Evolutionary conservation across 83 land plant genomes (phyloP).

Genomic region (Picea abies): DNA sequence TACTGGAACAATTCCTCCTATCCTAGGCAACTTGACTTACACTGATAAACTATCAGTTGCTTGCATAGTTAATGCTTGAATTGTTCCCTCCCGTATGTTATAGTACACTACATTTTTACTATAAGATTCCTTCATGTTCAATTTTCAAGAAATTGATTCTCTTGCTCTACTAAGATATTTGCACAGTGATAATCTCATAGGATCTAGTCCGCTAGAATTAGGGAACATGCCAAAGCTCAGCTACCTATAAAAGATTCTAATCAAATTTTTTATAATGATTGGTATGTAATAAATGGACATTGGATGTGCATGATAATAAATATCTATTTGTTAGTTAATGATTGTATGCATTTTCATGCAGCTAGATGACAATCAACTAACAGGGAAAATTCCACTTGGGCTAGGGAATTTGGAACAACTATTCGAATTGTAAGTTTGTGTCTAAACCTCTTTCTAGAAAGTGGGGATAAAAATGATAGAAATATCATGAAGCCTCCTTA

Average conservation of each 20-base stretch:
- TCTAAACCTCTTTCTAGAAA: background rate
- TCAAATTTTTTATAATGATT: background rate
- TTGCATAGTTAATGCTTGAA: too few relatives aligned
- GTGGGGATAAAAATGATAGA: background rate
- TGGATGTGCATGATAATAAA: background rate
- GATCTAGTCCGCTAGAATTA: conserved; percentile 77
- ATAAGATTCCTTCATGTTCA: background rate
- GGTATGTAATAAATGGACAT: background rate
- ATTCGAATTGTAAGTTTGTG: conserved; percentile 66
- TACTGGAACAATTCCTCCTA: conserved; percentile 84
- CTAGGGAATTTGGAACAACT: conserved; percentile 76
- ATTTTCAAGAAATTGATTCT: background rate
- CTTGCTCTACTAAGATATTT: conserved; percentile 52
- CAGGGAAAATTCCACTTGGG: conserved; percentile 74
- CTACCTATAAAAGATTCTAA: conserved; percentile 58
- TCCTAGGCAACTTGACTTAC: conserved; percentile 87
- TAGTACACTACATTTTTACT: too few relatives aligned
- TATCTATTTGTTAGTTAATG: background rate
- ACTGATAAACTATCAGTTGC: conserved; percentile 88
- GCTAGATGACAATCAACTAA: conserved; percentile 67
- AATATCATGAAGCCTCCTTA: background rate
- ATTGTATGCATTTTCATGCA: conserved; percentile 54
- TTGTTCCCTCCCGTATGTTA: too few relatives aligned
- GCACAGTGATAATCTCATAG: conserved; percentile 70
- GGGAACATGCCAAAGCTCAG: conserved; percentile 88